Evolutionary conservation across 2,329 filamentous ascomycete species (phyloP).

Genomic region (Incumbomyces delicatus): DNA sequence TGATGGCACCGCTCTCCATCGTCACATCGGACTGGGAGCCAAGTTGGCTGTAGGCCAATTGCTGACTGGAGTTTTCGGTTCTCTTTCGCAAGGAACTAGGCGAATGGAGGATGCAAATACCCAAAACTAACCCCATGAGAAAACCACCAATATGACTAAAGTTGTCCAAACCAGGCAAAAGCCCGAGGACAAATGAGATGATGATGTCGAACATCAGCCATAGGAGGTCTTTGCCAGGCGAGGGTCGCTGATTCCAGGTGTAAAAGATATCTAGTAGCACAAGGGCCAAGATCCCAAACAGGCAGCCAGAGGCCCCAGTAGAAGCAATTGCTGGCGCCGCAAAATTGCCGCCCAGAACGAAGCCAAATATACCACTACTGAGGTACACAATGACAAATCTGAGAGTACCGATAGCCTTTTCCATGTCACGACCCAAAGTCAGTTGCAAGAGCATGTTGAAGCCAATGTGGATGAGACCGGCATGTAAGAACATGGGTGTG

Average conservation of each 20-base stretch:
- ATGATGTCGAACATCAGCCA: slow-evolving; percentile 78
- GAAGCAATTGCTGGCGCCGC: slow-evolving; percentile 72
- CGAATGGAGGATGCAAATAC: slow-evolving; percentile 78
- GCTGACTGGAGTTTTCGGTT: slow-evolving; percentile 46
- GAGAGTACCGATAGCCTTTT: slow-evolving; percentile 75
- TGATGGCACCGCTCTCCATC: slow-evolving; percentile 5
- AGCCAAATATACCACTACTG: slow-evolving; percentile 85
- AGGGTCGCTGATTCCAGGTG: slow-evolving; percentile 71
- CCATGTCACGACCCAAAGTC: slow-evolving; percentile 85
- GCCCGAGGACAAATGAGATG: slow-evolving; percentile 83
- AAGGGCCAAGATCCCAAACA: slow-evolving; percentile 88
- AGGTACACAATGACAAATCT: slow-evolving; percentile 87
- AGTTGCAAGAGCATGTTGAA: slow-evolving; percentile 92
- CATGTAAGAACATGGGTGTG: slow-evolving; percentile 87
- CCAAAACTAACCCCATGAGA: slow-evolving; percentile 78
- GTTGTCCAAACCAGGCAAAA: slow-evolving; percentile 89
- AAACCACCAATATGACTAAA: slow-evolving; percentile 97
- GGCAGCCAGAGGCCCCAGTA: slow-evolving; percentile 76
- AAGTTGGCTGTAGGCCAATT: slow-evolving; percentile 14
- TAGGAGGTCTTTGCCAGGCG: slow-evolving; percentile 71
- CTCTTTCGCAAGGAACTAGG: slow-evolving; percentile 68
- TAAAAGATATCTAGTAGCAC: slow-evolving; percentile 84
- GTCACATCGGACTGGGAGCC: slow-evolving; percentile 10
- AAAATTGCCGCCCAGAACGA: slow-evolving; percentile 89
- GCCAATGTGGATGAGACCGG: slow-evolving; percentile 84